Evolutionary conservation across 208 protist species (phyloP), one percentile per base, ranked within the genome.

Genomic region (Trypanosoma conorhini): DNA sequence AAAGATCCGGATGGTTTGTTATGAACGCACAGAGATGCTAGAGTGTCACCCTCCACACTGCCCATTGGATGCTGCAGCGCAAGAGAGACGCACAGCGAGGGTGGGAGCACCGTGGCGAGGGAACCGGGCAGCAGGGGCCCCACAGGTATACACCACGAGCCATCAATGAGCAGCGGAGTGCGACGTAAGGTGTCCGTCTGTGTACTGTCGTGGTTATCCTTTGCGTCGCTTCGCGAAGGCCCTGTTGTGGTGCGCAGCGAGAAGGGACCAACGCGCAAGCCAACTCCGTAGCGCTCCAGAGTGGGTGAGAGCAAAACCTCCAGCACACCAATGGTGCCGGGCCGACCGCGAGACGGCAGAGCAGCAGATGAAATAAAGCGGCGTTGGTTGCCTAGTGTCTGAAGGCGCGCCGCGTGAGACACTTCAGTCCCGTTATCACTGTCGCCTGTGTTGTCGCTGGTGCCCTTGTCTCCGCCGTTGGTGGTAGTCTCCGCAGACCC

Each of bases 21-120:
- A 33, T 65, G 42, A 38, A 72, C 10, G 50, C 44, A 72, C 26
- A 72, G 24, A 2, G 68, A 58, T 15, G 30, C 46, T 40, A 72
- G 33, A 26, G 68, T 72, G 13, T 72, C 68, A 35, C 68, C 68
- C 30, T 72, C 68, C 21, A n/a, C 48, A 24, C 42, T 40, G 50
- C 55, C 58, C 46, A 72, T 35, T 12, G 68, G 59, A 33, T 72
- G 68, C 28, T 72, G 68, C 13, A 72, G 24, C 15, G 59, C 68
- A 33, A 48, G 28, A 56, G 59, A 64, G 30, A 72, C 0, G 30
- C 31, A 26, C 38, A 35, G 52, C 17, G 55, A 70, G 1, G 64
- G 1, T 52, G 40, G 64, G 3, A 70, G 13, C 31, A n/a, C 15
- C 12, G 8, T 22, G 21, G 42, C 30, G n/a, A 61, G 1, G 19